Base-by-base conservation (phyloP, 495 filamentous ascomycete genomes). In the Penicillium canescens region DNA sequence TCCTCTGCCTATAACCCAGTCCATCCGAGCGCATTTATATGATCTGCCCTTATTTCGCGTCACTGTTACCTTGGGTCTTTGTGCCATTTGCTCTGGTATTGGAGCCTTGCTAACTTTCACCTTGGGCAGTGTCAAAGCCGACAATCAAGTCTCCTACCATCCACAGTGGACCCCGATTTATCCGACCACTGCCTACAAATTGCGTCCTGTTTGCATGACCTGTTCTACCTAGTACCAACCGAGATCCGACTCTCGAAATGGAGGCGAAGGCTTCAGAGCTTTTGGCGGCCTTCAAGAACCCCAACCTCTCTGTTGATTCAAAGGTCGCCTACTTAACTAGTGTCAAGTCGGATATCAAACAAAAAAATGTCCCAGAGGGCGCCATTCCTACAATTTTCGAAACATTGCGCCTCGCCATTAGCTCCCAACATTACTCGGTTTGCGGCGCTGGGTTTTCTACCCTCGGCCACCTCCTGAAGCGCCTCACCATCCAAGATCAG, bases 321-420 rank as follows among this genome's bases (percentile, higher is more conserved):
- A 91, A 91, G 66, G 78, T 91, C 52, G 72, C 83, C 43, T 82
- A 83, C 34, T 75, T 96, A 45, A 89, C 83, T 44, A 77, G 75
- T 57, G 70, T 92, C 68, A 95, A 95, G 68, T 88, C 88, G 42
- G 83, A 84, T 61, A 94, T 96, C 75, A 96, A 96, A 70, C 90
- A 93, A 62, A 86, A 85, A 51, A 88, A 89, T 73, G 88, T 95
- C 21, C 88, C 89, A 36, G 88, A 91, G 50, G 65, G 70, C n/a
- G 86, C 85, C 46, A 80, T 92, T 55, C 65, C 78, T 14, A 77
- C 81, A 33, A 81, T 94, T 46, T 91, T 94, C 71, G 88, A 95
- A 46, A 83, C 83, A 41, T 72, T 91, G 50, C 82, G 82, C 33
- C 63, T 82, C 11, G 83, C 88, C 42, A 86, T 92, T 42, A 73